phyloP scores from a whole-genome alignment of 192 early-diverging fungal species.

The Gonapodya sp. region DNA sequence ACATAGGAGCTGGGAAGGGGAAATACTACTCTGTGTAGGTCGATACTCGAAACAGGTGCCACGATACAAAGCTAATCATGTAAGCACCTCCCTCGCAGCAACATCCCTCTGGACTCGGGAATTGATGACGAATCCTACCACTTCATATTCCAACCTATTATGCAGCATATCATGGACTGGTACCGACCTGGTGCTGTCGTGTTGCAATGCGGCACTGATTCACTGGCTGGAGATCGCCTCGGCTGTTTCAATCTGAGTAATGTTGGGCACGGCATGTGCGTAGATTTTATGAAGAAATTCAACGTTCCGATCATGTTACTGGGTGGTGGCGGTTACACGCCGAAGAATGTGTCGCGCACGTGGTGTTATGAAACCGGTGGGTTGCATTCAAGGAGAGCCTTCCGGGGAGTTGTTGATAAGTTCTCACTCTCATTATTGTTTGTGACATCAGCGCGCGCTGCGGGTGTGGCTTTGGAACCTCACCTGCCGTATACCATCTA shows the following conservation, averaged over 20 bases:
- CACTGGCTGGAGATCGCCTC: conserved; percentile 81
- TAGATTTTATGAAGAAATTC: conserved; percentile 82
- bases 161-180: conserved; percentile 81
- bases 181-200: conserved; percentile 87
- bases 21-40: conserved; percentile 74
- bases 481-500: conserved; percentile 82
- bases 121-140: conserved; percentile 86
- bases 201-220: conserved; percentile 95
- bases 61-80: no score
- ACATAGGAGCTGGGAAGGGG: conserved; percentile 85
- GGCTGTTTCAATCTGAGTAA: conserved; percentile 93
- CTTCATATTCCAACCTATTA: conserved; percentile 79
- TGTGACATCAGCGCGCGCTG: background rate
- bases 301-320: conserved; percentile 85
- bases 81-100: background rate
- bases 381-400: conserved; percentile 27
- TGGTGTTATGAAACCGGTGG: conserved; percentile 91
- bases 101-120: conserved; percentile 4
- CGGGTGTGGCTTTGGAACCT: conserved; percentile 37
- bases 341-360: conserved; percentile 84
- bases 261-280: conserved; percentile 88
- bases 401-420: conserved; percentile 57
- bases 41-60: no score
- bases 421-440: conserved; percentile 20
- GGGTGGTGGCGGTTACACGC: conserved; percentile 96